A percentile compares a stretch with the other conserved stretches of the same genome.
Conservation (phyloP, 257 asterid genomes). For the Verbena officinalis region DNA sequence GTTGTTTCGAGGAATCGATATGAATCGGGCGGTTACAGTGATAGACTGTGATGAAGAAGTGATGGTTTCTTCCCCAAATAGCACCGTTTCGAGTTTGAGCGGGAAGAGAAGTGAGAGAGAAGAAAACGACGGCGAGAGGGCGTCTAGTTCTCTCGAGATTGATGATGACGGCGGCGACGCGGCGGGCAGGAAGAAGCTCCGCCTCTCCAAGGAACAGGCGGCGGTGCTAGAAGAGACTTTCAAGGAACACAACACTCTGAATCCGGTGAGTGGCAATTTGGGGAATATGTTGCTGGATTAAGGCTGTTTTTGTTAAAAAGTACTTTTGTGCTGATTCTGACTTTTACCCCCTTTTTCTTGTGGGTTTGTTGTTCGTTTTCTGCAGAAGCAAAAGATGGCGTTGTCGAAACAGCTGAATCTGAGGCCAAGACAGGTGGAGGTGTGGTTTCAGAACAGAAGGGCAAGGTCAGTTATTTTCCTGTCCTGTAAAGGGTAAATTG, state of each 20-base stretch:
- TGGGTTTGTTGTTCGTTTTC: slow-evolving; percentile 6
- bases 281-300: not conserved
- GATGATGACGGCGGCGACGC: slow-evolving; percentile 83
- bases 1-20: slow-evolving; percentile 59
- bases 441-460: slow-evolving; percentile 98
- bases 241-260: slow-evolving; percentile 87
- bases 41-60: slow-evolving; percentile 56
- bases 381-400: slow-evolving; percentile 92
- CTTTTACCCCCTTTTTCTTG: not conserved
- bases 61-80: slow-evolving; percentile 85
- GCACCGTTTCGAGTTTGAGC: slow-evolving; percentile 90
- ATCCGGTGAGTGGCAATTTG: slow-evolving; percentile 69
- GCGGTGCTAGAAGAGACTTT: slow-evolving; percentile 88
- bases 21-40: slow-evolving; percentile 59
- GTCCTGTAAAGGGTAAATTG: slow-evolving; percentile 33
- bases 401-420: slow-evolving; percentile 82
- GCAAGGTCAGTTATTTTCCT: slow-evolving; percentile 70
- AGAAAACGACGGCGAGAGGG: slow-evolving; percentile 75
- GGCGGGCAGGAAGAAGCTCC: slow-evolving; percentile 85
- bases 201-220: slow-evolving; percentile 93
- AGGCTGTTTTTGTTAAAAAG: slow-evolving; percentile 30
- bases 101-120: slow-evolving; percentile 92
- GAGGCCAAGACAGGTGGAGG: slow-evolving; percentile 95
- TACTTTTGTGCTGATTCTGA: not conserved
- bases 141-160: slow-evolving; percentile 66